A percentile compares a stretch with the other conserved stretches of the same genome.
Evolutionary conservation across 305 asterid species (phyloP).

Genomic region (Rubia peregrina): DNA sequence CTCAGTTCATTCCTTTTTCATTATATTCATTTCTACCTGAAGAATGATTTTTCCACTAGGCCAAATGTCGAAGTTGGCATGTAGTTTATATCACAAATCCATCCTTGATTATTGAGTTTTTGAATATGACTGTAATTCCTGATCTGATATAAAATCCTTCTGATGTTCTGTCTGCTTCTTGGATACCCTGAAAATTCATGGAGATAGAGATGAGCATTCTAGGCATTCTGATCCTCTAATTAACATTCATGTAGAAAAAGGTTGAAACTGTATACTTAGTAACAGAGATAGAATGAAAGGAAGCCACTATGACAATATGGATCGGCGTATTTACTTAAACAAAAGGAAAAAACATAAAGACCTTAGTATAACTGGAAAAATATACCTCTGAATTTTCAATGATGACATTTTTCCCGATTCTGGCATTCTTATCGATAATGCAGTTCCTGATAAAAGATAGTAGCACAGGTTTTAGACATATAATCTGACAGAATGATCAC

Average conservation of each 20-base stretch:
- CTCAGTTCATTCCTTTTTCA: not conserved
- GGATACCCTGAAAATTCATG: constrained; percentile 62
- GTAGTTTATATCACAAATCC: constrained; percentile 59
- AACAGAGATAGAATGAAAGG: not conserved
- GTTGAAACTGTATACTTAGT: not conserved
- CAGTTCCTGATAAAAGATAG: constrained; percentile 50
- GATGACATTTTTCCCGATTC: constrained; percentile 77
- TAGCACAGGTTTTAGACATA: constrained; percentile 13
- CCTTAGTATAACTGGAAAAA: constrained; percentile 6
- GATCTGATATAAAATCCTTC: constrained; percentile 92
- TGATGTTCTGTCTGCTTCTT: constrained; percentile 87
- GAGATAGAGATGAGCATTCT: not conserved
- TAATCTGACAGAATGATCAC: constrained; percentile 1
- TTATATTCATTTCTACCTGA: not conserved
- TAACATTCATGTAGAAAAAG: not conserved
- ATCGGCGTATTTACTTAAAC: not conserved
- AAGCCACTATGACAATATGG: not conserved
- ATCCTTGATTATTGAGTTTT: constrained; percentile 70
- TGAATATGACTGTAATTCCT: constrained; percentile 60
- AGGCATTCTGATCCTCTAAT: not conserved
- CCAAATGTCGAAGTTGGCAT: not conserved
- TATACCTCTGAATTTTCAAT: constrained; percentile 77
- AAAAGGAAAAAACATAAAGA: not conserved
- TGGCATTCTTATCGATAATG: constrained; percentile 91
- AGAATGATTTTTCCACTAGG: not conserved